Evolutionary conservation across 495 filamentous ascomycete species (phyloP), one percentile per base, ranked within the genome.

Genomic region (Astrothelium subdiscretum): DNA sequence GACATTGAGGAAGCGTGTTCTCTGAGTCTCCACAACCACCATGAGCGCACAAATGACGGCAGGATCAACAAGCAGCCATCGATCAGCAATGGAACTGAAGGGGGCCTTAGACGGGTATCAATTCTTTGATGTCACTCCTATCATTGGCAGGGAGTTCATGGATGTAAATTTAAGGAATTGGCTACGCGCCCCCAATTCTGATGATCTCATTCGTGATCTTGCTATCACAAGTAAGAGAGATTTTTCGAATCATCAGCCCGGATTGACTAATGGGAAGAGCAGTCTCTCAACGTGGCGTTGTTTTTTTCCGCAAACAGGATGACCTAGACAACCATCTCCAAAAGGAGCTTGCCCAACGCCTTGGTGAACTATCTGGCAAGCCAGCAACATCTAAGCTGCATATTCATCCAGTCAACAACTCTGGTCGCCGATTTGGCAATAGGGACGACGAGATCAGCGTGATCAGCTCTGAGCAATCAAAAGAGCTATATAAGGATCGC

Each of bases 211-310:
- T 20, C 74, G 80, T 3, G 86, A 91, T 43, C 75, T 90, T 2
- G 85, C 86, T 22, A 80, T 87, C 31, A 86, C 83, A 10, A 77
- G 86, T 88, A 62, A 62, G 73, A 38, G 15, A 38, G 35, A 38
- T 38, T 8, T 38, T 15, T 38, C 35, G 8, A 38, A 6, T 38
- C 8, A 15, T 38, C 35, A 8, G 8, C 35, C 35, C 11, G 20
- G 11, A 31, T 26, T 15, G 32, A 35, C 43, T 63, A 15, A 44
- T 58, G 60, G 18, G 32, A 27, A 26, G 8, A 12, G 48, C 43
- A 91, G 88, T 94, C 66, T 92, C 88, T 18, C 84, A 86, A 65
- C 83, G 88, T 0, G 87, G 88, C 2, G 89, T 94, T 0, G 89
- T 92, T 43, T 91, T 90, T 77, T 90, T 94, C 76, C 86, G 88